Evolutionary conservation across 2,329 filamentous ascomycete species (phyloP).

Genomic region (Aspergillus transmontanensis): DNA sequence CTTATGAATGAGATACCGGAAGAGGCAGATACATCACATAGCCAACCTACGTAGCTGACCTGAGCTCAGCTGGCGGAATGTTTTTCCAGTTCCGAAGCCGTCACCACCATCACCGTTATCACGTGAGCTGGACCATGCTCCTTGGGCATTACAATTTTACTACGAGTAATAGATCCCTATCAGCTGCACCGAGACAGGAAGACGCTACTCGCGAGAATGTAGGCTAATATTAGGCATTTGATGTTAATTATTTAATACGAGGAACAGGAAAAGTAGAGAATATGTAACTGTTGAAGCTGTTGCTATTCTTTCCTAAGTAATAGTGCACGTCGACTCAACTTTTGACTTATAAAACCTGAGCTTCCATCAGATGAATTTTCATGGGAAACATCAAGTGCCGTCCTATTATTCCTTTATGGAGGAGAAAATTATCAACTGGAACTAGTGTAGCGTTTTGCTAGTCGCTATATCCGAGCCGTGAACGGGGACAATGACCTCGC

Average conservation of each 20-base stretch:
- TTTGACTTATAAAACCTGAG: not conserved
- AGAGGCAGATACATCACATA: constrained; percentile 25
- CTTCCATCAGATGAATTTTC: not conserved
- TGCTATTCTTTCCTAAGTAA: not conserved
- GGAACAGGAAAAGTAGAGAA: not conserved
- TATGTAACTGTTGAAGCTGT: not conserved
- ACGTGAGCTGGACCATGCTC: not conserved
- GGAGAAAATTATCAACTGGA: not conserved
- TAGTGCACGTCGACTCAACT: not conserved
- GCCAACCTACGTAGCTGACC: constrained; percentile 26
- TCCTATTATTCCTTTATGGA: not conserved
- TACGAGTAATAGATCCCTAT: not conserved
- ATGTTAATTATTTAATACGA: not conserved
- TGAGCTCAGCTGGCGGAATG: constrained; percentile 40
- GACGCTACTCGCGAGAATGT: not conserved
- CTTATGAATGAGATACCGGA: constrained; percentile 15
- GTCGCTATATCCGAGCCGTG: not conserved
- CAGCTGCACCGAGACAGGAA: not conserved
- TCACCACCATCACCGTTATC: not conserved
- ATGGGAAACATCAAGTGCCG: not conserved
- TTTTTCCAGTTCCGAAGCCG: constrained; percentile 30
- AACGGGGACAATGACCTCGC: not conserved
- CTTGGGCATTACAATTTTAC: not conserved
- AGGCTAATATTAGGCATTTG: not conserved
- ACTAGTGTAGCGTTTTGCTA: not conserved